Evolutionary conservation across 1,284 basidiomycete species (phyloP), one percentile per base, ranked within the genome.

Genomic region (Ustilago xerochloae): DNA sequence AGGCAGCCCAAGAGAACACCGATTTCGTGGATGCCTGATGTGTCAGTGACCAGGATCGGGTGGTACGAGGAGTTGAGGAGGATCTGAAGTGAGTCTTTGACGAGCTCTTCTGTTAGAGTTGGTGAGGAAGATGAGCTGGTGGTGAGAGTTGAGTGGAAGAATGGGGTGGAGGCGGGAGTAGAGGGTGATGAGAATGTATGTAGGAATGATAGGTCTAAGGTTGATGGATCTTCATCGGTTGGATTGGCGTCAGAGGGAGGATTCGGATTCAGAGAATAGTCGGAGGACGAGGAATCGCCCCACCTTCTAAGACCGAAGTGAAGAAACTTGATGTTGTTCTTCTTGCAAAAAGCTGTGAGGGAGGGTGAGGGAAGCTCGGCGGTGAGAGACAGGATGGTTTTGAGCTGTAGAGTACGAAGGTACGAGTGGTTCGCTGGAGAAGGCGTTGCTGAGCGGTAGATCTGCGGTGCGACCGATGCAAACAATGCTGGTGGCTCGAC

Each of bases 1-100:
- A 84, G 53, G 39, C 82, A 84, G 13, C 77, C 82, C 0, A 83
- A 63, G 8, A 83, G 67, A 0, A 81, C 69, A 6, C 81, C 81
- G 2, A 78, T 77, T 49, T 84, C 82, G 50, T 81, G 81, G 12
- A 82, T 79, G 0, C 82, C 82, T 0, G 78, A 68, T 7, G 71
- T 75, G 53, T 83, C 81, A n/a, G 75, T 75, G 15, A 83, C 79
- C 5, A 82, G 54, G 3, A 80, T 52, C 0, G 81, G 81, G 32
- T 81, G 77, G 47, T 69, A 61, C 2, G 53, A 18, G 0, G 59
- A 43, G 36, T 75, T 68, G 48, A 84, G 73, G 2, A 83, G 63
- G 47, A 80, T 47, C 12, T 84, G 71, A 1, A 84, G 63, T 4
- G 56, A 68, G 49, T 83, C 80, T 38, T 84, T 82, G 30, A 81